Evolutionary conservation across 1,284 basidiomycete species (phyloP), one percentile per base, ranked within the genome.

Genomic region (Heimioporus retisporus): DNA sequence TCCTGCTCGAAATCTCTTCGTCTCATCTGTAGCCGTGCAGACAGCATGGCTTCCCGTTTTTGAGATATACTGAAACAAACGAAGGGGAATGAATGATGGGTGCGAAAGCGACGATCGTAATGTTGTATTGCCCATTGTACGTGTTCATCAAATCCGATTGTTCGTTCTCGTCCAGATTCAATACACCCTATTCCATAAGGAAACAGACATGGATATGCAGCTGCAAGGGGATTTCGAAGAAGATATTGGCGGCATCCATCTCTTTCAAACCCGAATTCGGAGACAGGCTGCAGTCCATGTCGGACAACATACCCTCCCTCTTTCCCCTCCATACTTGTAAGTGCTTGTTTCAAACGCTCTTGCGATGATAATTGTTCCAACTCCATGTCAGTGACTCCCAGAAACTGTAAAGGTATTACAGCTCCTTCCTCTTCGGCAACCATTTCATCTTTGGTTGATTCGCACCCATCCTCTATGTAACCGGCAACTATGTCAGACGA

Each of bases 71-170:
- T 56, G 23, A 76, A 75, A 0, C 21, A 55, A 4, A 71, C 51
- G 19, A 76, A 76, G 0, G 66, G 60, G 48, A 73, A 75, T 0
- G 66, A 63, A 63, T 67, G 61, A 28, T 70, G 69, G 2, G 54
- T 66, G 1, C 6, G 28, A 15, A 61, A 61, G 1, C 25, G 13
- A 3, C 19, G 21, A 23, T 55, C 43, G 6, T n/a, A 28, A 31
- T 55, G 55, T 55, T 55, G 25, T 21, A 61, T 19, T 4, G 53
- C 53, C 60, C 60, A 61, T 35, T 6, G 15, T 6, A 46, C 6
- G 7, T 61, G 60, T 35, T 61, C 60, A 55, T 61, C n/a, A 6
- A 46, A 61, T 28, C 28, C 28, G 5, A 61, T 23, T 1, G 11
- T 44, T 4, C 23, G 7, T 25, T 35, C 7, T 6, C 48, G 4